Conservation (phyloP, 768 basidiomycete genomes). For the Hericium erinaceus region DNA sequence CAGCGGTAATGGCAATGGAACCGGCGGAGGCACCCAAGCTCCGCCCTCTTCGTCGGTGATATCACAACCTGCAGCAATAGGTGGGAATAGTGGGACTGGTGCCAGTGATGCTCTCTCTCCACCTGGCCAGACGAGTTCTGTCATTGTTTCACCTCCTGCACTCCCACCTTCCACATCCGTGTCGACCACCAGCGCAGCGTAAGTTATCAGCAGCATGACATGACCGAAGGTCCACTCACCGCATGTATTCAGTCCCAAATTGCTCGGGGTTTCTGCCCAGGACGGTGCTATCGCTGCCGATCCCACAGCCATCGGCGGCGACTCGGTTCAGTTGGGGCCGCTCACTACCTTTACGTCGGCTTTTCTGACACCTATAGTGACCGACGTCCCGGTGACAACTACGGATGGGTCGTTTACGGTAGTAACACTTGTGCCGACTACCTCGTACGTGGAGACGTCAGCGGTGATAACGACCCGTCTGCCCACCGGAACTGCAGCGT, state of each 20-base stretch:
- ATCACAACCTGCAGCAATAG: not conserved
- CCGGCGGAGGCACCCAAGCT: not conserved
- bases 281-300: too few relatives aligned
- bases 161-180: not conserved
- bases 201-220: not conserved
- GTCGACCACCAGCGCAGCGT: not conserved
- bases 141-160: not conserved
- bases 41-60: not conserved
- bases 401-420: too few relatives aligned
- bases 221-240: too few relatives aligned
- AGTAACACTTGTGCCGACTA: not conserved
- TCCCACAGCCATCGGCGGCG: too few relatives aligned
- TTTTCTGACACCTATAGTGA: too few relatives aligned
- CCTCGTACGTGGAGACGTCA: not conserved
- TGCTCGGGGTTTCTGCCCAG: too few relatives aligned
- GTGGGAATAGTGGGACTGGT: not conserved
- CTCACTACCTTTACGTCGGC: too few relatives aligned
- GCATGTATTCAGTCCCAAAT: too few relatives aligned
- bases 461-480: not conserved
- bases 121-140: not conserved
- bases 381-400: too few relatives aligned
- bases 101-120: not conserved
- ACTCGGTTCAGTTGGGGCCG: too few relatives aligned
- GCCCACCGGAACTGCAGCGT: not conserved
- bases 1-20: not conserved